Conservation (phyloP, 345 rosid genomes). For the Raphanus sativus region DNA sequence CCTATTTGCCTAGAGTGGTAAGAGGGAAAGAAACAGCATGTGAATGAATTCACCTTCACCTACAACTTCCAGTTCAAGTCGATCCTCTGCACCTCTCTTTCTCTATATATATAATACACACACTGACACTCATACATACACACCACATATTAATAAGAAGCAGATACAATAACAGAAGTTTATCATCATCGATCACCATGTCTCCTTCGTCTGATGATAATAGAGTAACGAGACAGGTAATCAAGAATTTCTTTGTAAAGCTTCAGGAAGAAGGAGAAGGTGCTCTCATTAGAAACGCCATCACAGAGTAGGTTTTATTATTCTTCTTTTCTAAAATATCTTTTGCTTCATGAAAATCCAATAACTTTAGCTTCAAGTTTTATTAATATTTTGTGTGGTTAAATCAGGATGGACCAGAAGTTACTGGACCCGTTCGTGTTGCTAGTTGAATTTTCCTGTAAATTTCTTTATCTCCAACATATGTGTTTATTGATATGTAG, state of each 20-base stretch:
- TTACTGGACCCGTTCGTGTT: slow-evolving; percentile 82
- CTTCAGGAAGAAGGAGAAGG: slow-evolving; percentile 76
- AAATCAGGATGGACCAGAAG: slow-evolving; percentile 65
- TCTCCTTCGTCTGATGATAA: slow-evolving; percentile 9
- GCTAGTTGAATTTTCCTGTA: slow-evolving; percentile 87
- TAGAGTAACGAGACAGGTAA: slow-evolving; percentile 54
- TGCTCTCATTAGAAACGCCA: slow-evolving; percentile 68
- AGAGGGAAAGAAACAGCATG: neutral
- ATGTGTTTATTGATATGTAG: neutral
- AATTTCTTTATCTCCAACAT: neutral
- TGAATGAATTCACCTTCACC: slow-evolving; percentile 1
- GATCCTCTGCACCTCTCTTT: slow-evolving; percentile 6
- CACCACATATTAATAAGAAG: neutral
- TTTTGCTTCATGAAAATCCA: neutral
- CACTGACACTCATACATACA: neutral
- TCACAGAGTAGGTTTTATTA: slow-evolving; percentile 56
- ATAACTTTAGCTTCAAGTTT: neutral
- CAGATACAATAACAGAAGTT: slow-evolving; percentile 8
- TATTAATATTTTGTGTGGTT: neutral
- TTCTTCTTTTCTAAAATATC: too few relatives aligned
- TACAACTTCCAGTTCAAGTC: slow-evolving; percentile 10
- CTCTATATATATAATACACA: slow-evolving; percentile 4
- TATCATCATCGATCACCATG: slow-evolving; percentile 23
- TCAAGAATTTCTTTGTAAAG: slow-evolving; percentile 62
- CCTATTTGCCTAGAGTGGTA: neutral